Evolutionary conservation across 2,329 filamentous ascomycete species (phyloP), one percentile per base, ranked within the genome.

Genomic region (Xylariales sp.): DNA sequence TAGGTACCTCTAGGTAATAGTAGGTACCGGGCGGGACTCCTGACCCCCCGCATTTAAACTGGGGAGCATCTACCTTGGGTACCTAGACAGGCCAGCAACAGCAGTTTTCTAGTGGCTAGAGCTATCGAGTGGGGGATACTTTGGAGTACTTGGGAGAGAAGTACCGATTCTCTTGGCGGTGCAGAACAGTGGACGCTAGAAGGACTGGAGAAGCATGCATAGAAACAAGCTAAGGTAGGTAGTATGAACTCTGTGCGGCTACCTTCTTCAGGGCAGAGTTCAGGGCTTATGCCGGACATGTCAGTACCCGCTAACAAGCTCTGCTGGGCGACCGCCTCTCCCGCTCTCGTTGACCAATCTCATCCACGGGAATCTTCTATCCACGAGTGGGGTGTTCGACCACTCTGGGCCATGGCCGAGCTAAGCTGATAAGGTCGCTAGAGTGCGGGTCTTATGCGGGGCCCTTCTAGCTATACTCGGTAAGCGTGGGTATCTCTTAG

Each of bases 181-280:
- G 23, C 23, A 23, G 23, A 23, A 23, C 23, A 23, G 23, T 39
- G 16, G 69, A 62, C 77, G 77, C 78, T 79, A 79, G 78, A 80
- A 78, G 75, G 68, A 69, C 76, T 73, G 74, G 76, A 76, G 78
- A 80, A 80, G 73, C 66, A 72, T 79, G 75, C 76, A 78, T 74
- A 69, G 78, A 80, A 79, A 68, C 58, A 34, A 52, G 64, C 67
- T 67, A 69, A 57, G 53, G 59, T 62, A 54, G 46, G 55, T 50
- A 56, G 45, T 48, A 56, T 39, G n/a, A 45, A 59, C 62, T 63
- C 71, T 73, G 70, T 57, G 60, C 69, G 62, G 58, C 67, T 69
- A 64, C 63, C 36, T 52, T 61, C 50, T 45, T 36, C 64, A 55
- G 58, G 45, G 62, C 56, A 61, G 23, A 43, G 53, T 57, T 41